These are phyloP conservation scores for Ogataea hybrid DNA, from an alignment of 1,139 yeast genomes.

Conservation along the genomic window DNA sequence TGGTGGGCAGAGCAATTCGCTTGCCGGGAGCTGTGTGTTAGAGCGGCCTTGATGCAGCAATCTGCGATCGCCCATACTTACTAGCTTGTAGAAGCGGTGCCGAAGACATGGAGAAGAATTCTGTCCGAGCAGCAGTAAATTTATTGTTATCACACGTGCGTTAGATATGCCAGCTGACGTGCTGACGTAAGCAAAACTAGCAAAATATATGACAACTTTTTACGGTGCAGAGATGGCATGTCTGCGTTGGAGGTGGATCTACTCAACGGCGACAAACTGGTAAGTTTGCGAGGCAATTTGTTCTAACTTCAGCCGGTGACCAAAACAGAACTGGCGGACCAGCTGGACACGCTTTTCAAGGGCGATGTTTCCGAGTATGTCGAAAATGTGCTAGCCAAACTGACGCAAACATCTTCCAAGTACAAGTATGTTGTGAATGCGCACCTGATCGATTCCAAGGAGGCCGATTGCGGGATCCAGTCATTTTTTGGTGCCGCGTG, in stretches of 20 bases:
- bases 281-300: slow-evolving; percentile 5
- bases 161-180: background rate
- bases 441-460: slow-evolving; percentile 19
- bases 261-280: slow-evolving; percentile 15
- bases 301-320: slow-evolving; percentile 19
- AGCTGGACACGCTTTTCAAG: slow-evolving; percentile 2
- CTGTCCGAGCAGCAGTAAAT: slow-evolving; percentile 7
- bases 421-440: slow-evolving; percentile 36
- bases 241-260: slow-evolving; percentile 2
- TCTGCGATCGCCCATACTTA: slow-evolving; percentile 28
- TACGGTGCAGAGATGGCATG: slow-evolving; percentile 9
- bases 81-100: slow-evolving; percentile 63
- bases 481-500: slow-evolving; percentile 38
- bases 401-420: slow-evolving; percentile 35
- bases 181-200: background rate
- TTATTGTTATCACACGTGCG: slow-evolving; percentile 12
- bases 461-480: slow-evolving; percentile 25
- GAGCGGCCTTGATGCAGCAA: background rate
- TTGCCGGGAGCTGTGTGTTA: slow-evolving; percentile 48
- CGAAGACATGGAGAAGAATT: slow-evolving; percentile 42
- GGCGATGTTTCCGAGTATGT: slow-evolving; percentile 5
- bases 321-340: slow-evolving; percentile 10
- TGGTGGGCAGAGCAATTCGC: slow-evolving; percentile 95
- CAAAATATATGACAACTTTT: background rate
- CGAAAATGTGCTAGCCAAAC: slow-evolving; percentile 7